These are phyloP conservation scores for Pulveroboletus sp. DNA, from an alignment of 768 basidiomycete species.

Conservation along the genomic window DNA sequence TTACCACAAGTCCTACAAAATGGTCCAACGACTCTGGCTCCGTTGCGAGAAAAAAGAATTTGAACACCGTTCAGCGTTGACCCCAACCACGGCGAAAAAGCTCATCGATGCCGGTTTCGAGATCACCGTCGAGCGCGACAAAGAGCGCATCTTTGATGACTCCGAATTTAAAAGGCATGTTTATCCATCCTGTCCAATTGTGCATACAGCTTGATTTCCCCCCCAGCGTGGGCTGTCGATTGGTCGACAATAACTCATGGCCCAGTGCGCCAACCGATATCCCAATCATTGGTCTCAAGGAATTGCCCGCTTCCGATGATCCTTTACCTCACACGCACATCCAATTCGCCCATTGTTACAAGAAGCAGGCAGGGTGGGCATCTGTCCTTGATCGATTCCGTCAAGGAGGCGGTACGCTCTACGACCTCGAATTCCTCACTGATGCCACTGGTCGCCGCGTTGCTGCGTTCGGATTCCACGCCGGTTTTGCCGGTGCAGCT, in stretches of 20 bases:
- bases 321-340: conserved; percentile 94
- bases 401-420: conserved; percentile 79
- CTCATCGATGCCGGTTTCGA: conserved; percentile 89
- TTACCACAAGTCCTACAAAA: neutral
- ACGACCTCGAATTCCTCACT: conserved; percentile 94
- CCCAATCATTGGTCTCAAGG: conserved; percentile 95
- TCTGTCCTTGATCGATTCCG: conserved; percentile 82
- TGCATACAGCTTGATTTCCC: neutral
- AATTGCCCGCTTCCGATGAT: conserved; percentile 79
- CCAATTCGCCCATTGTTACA: conserved; percentile 98
- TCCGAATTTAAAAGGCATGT: conserved; percentile 88
- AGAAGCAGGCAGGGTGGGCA: conserved; percentile 91
- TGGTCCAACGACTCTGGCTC: conserved; percentile 72
- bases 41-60: conserved; percentile 97
- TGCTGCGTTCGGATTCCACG: conserved; percentile 97
- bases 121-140: conserved; percentile 89
- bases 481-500: conserved; percentile 97
- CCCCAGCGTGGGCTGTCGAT: conserved; percentile 80
- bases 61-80: conserved; percentile 89
- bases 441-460: conserved; percentile 85
- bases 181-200: conserved; percentile 6
- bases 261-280: conserved; percentile 67
- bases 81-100: conserved; percentile 85
- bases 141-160: conserved; percentile 93
- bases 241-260: conserved; percentile 90